These are phyloP conservation scores for Hypoxylon lienhwacheense DNA, from an alignment of 495 filamentous ascomycete species.

Conservation along the genomic window DNA sequence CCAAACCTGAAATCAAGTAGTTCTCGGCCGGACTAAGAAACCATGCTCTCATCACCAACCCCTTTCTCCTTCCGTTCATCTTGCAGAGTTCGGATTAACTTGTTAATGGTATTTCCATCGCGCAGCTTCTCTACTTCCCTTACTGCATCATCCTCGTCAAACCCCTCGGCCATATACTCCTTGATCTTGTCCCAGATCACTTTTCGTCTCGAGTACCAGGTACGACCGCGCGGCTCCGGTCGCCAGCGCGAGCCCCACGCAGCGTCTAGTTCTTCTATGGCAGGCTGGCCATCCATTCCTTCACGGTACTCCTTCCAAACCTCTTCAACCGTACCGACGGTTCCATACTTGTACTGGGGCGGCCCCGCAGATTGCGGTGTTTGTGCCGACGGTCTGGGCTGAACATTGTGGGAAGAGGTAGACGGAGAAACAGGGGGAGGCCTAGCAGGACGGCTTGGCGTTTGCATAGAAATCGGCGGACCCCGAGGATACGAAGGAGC, in stretches of 20 bases:
- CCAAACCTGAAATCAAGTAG: constrained; percentile 25
- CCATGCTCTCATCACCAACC: constrained; percentile 26
- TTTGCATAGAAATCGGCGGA: constrained; percentile 32
- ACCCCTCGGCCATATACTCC: constrained; percentile 37
- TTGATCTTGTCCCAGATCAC: constrained; percentile 44
- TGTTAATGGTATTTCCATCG: constrained; percentile 41
- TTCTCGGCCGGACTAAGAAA: constrained; percentile 13
- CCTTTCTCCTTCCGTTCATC: constrained; percentile 41
- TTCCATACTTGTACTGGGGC: constrained; percentile 39
- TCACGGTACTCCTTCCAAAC: constrained; percentile 43
- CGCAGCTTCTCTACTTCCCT: constrained; percentile 39
- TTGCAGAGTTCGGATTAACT: constrained; percentile 40
- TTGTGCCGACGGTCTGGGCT: constrained; percentile 22
- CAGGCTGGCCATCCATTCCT: constrained; percentile 39
- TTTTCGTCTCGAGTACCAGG: constrained; percentile 43
- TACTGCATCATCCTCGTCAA: constrained; percentile 39
- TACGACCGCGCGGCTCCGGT: constrained; percentile 40
- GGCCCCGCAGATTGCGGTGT: constrained; percentile 32
- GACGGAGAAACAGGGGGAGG: constrained; percentile 31
- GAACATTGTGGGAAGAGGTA: constrained; percentile 23
- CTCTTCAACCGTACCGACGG: constrained; percentile 39
- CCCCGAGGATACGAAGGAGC: constrained; percentile 31
- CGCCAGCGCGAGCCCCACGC: constrained; percentile 42
- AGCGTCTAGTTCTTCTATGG: constrained; percentile 39
- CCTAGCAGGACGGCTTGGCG: constrained; percentile 34